Conservation (phyloP, 208 protist genomes). For the Leishmania aethiopica region DNA sequence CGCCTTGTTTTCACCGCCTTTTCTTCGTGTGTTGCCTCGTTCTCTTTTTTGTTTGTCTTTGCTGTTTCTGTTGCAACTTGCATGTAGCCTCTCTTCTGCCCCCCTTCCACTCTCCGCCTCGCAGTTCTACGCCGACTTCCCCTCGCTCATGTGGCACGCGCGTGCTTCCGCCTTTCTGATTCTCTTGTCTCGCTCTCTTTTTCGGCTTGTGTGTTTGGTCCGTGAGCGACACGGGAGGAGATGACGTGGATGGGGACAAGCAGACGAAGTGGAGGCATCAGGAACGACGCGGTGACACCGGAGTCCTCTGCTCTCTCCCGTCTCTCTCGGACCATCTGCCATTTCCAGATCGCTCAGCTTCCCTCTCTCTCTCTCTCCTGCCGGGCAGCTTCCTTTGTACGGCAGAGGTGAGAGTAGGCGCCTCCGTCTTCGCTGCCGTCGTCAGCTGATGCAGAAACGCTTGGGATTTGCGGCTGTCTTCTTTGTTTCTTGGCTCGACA, state of each 20-base stretch:
- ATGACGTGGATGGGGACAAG: not conserved
- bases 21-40: too few species aligned
- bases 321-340: not conserved
- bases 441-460: not conserved
- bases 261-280: not conserved
- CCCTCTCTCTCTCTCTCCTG: not conserved
- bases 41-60: not conserved
- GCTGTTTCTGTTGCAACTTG: not conserved
- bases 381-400: not conserved
- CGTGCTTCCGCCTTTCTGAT: not conserved
- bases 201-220: slow-evolving; percentile 17
- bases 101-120: slow-evolving; percentile 8
- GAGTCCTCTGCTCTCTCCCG: not conserved
- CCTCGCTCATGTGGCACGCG: not conserved
- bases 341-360: not conserved
- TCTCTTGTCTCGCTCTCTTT: slow-evolving; percentile 8
- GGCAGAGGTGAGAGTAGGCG: not conserved
- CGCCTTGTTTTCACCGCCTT: too few species aligned
- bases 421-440: not conserved
- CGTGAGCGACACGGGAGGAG: not conserved
- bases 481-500: not conserved
- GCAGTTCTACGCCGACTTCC: not conserved
- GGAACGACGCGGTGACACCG: not conserved
- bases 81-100: not conserved
- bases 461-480: not conserved